Evolutionary conservation across 2,329 filamentous ascomycete genomes (phyloP).

Genomic region (Penicillium sp.): DNA sequence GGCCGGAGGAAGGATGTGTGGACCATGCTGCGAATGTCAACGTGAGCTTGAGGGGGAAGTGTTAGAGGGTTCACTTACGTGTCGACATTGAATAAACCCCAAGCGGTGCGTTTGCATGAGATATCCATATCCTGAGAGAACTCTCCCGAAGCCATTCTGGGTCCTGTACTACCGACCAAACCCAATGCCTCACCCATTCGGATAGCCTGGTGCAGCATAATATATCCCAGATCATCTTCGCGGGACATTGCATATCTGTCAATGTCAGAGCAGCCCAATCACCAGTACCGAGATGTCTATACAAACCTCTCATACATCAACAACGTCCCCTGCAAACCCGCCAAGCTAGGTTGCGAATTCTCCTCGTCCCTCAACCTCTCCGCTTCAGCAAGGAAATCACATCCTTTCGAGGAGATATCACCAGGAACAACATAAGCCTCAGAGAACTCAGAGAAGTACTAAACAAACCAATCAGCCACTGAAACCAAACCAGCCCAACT

Average conservation of each 20-base stretch:
- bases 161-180: constrained; percentile 29
- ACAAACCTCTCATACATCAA: constrained; percentile 39
- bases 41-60: neutral
- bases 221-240: constrained; percentile 39
- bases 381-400: constrained; percentile 39
- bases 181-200: constrained; percentile 36
- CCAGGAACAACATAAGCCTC: constrained; percentile 40
- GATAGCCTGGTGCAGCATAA: constrained; percentile 40
- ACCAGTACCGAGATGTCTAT: neutral
- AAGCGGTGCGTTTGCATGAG: constrained; percentile 35
- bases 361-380: constrained; percentile 32
- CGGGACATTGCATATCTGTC: constrained; percentile 39
- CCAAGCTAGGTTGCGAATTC: constrained; percentile 27
- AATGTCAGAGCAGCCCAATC: neutral
- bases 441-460: constrained; percentile 43
- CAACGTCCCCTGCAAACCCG: constrained; percentile 37
- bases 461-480: neutral
- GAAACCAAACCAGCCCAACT: neutral
- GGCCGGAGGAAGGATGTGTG: constrained; percentile 39
- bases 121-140: constrained; percentile 32
- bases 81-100: constrained; percentile 42
- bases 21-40: constrained; percentile 26
- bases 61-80: constrained; percentile 29
- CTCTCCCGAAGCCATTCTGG: constrained; percentile 22
- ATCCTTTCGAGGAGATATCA: constrained; percentile 39